These are phyloP conservation scores for Dothideomycetes sp. DNA, from an alignment of 2,329 filamentous ascomycete genomes.

Conservation along the genomic window DNA sequence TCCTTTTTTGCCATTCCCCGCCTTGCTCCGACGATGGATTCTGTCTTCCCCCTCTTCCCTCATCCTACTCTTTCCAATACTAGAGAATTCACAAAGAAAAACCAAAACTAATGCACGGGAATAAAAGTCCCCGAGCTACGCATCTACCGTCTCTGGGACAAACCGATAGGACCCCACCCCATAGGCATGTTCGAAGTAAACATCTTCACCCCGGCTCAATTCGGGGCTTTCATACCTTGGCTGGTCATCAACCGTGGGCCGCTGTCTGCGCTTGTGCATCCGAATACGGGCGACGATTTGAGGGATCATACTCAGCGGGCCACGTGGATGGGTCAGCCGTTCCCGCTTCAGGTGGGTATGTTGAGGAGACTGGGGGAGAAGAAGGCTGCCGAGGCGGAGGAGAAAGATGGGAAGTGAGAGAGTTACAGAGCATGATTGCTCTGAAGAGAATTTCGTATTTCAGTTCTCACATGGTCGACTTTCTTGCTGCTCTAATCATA, in stretches of 20 bases:
- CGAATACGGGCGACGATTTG: constrained; percentile 59
- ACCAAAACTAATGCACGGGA: too few species aligned
- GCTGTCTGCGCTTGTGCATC: constrained; percentile 68
- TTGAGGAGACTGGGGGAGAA: constrained; percentile 28
- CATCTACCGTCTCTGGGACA: constrained; percentile 68
- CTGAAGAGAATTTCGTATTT: too few species aligned
- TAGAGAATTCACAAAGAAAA: too few species aligned
- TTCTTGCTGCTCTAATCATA: too few species aligned
- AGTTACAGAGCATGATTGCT: too few species aligned
- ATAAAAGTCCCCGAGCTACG: constrained; percentile 66
- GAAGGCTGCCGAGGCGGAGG: background rate
- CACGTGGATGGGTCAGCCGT: constrained; percentile 61
- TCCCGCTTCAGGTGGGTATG: constrained; percentile 47
- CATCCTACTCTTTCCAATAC: background rate
- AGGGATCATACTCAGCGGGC: constrained; percentile 57
- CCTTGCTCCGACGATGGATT: background rate
- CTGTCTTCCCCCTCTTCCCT: background rate
- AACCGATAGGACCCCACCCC: constrained; percentile 70
- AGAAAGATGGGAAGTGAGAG: background rate
- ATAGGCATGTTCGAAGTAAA: constrained; percentile 91
- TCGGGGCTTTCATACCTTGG: constrained; percentile 83
- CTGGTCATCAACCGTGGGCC: constrained; percentile 71
- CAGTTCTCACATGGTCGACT: too few species aligned
- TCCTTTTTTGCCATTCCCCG: background rate
- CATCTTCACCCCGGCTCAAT: constrained; percentile 70